phyloP scores from a whole-genome alignment of 164 flowering plant species.

The Kingdonia uniflora region DNA sequence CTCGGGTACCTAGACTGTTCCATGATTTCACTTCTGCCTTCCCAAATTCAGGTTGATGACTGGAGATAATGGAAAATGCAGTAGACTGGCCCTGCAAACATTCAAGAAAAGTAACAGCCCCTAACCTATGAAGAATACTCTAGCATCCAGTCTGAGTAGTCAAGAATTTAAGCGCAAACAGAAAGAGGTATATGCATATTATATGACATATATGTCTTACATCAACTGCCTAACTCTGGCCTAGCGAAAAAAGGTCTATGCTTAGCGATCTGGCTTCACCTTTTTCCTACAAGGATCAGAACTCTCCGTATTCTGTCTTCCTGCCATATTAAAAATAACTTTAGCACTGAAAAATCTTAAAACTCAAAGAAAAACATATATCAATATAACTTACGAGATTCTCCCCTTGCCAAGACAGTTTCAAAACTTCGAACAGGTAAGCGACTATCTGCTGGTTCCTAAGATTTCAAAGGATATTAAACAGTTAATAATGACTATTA shows the following conservation, averaged over 20 bases:
- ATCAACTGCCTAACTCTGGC: not conserved
- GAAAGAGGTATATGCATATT: no score
- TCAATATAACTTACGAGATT: slow-evolving; percentile 31
- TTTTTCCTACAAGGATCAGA: slow-evolving; percentile 34
- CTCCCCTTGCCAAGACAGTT: slow-evolving; percentile 47
- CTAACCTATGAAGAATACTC: no score
- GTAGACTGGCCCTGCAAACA: slow-evolving; percentile 23
- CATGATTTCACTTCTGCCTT: slow-evolving; percentile 37
- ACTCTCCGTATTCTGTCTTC: slow-evolving; percentile 26
- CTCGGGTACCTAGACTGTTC: slow-evolving; percentile 55
- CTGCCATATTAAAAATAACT: slow-evolving; percentile 23
- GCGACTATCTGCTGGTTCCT: slow-evolving; percentile 35
- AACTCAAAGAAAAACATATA: not conserved
- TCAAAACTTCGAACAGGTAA: slow-evolving; percentile 71
- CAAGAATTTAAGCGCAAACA: no score
- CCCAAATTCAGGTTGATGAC: slow-evolving; percentile 24
- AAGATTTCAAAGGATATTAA: slow-evolving; percentile 21
- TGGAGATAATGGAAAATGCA: slow-evolving; percentile 29
- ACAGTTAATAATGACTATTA: not conserved
- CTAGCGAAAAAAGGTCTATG: not conserved
- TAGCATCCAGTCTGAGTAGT: no score
- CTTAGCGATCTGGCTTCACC: slow-evolving; percentile 54
- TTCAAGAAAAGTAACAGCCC: not conserved
- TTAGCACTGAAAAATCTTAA: slow-evolving; percentile 1
- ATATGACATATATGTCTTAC: no score